Conservation (phyloP, 2,329 filamentous ascomycete species). For the Penicillium thymicola region DNA sequence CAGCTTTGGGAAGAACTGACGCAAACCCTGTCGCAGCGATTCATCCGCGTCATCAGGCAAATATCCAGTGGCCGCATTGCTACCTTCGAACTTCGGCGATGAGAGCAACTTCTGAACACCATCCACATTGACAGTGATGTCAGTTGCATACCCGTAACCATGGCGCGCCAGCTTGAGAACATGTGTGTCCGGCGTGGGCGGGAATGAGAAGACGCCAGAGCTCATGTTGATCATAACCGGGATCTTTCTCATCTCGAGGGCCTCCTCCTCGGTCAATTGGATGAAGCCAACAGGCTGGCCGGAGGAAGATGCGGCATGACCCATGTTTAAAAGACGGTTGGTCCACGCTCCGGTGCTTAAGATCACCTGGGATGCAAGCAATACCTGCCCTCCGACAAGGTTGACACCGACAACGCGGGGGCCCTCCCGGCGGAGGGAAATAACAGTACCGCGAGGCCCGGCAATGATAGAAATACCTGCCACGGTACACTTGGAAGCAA, state of each 20-base stretch:
- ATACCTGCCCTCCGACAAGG: constrained; percentile 45
- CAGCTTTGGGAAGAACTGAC: constrained; percentile 58
- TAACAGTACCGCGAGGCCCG: constrained; percentile 31
- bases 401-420: constrained; percentile 54
- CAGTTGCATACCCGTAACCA: constrained; percentile 57
- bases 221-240: constrained; percentile 56
- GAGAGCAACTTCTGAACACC: constrained; percentile 30
- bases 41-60: constrained; percentile 53
- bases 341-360: constrained; percentile 85
- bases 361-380: constrained; percentile 68
- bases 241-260: constrained; percentile 56
- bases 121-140: constrained; percentile 29
- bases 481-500: constrained; percentile 24
- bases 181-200: constrained; percentile 43
- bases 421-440: constrained; percentile 27
- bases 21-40: constrained; percentile 58
- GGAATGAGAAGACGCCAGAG: constrained; percentile 50
- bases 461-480: constrained; percentile 47
- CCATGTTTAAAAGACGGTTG: constrained; percentile 67
- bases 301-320: constrained; percentile 69
- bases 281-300: constrained; percentile 77
- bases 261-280: constrained; percentile 65
- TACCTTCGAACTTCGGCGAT: constrained; percentile 35
- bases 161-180: constrained; percentile 65
- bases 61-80: constrained; percentile 39